These are phyloP conservation scores for Zymoseptoria tritici DNA, from an alignment of 2,329 filamentous ascomycete species.

Conservation along the genomic window DNA sequence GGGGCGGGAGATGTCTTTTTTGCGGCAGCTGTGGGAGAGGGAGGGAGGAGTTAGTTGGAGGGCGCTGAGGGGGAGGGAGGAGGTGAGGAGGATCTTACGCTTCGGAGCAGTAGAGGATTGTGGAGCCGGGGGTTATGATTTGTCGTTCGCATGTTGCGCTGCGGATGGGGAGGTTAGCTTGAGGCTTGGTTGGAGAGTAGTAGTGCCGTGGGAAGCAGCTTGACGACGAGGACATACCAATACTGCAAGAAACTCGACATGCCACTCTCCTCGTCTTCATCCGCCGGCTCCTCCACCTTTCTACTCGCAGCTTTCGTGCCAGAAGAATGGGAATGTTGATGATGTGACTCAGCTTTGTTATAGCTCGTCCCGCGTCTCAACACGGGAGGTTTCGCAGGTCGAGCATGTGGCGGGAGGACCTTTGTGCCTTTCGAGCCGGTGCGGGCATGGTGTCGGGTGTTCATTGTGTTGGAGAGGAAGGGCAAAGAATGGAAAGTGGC, in stretches of 20 bases:
- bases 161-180: slow-evolving; percentile 1
- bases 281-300: slow-evolving; percentile 12
- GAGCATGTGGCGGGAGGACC: slow-evolving; percentile 19
- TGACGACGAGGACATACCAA: slow-evolving; percentile 35
- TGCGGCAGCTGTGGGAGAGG: slow-evolving; percentile 36
- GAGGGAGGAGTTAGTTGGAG: slow-evolving; percentile 4
- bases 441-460: slow-evolving; percentile 19
- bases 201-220: neutral
- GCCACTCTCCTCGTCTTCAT: slow-evolving; percentile 39
- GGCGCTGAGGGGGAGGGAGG: too few relatives aligned
- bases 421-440: slow-evolving; percentile 23
- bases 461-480: slow-evolving; percentile 14
- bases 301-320: slow-evolving; percentile 12
- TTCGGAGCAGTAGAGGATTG: slow-evolving; percentile 58
- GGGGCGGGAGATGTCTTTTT: slow-evolving; percentile 31
- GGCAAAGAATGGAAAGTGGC: neutral
- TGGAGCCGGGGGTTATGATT: slow-evolving; percentile 54
- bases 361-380: slow-evolving; percentile 20
- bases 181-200: neutral
- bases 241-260: slow-evolving; percentile 49
- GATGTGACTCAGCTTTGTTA: slow-evolving; percentile 13
- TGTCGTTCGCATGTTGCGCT: slow-evolving; percentile 60
- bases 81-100: too few relatives aligned
- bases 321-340: slow-evolving; percentile 4
- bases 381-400: slow-evolving; percentile 18